Evolutionary conservation across 106 monocot species (phyloP), one percentile per base, ranked within the genome.

Genomic region (Dioscorea alata): DNA sequence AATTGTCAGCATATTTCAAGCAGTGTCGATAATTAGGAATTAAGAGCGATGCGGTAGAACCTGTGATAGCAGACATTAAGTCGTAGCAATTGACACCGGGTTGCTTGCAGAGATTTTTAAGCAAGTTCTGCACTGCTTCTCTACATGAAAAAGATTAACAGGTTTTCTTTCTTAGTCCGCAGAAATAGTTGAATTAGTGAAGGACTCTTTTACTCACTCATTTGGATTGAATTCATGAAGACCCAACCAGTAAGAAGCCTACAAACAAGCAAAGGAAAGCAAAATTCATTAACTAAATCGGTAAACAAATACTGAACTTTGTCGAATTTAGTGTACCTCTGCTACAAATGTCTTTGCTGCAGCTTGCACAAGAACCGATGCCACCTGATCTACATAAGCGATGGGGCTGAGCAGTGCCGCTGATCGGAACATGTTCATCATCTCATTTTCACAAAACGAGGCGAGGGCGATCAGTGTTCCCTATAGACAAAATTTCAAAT

Each of bases 381-480:
- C 42, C 48, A 80, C 63, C 6, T 73, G 34, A 6, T 65, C 16
- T 60, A 84, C 28, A 57, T 76, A 84, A 15, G 84, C 76, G 12
- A 84, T 77, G 7, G 84, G 84, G 56, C 80, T 66, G 32, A 84
- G 65, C 54, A 84, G 59, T 12, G 66, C 75, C 4, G 71, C 84
- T 8, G 84, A 80, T 18, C 73, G 69, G 23, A 80, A 19, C 50
- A 76, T 76, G 60, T 65, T 42, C 5, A 66, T 6, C 31, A 73
- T 15, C 19, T 66, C 51, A 23, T 32, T 49, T 59, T 76, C 23
- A 60, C 50, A 52, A 56, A 84, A 81, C 13, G 84, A 70, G 63
- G 84, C 84, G 19, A 80, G 59, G 13, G 58, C 80, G 5, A 80
- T 73, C 65, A 85, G 50, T 50, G 80, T 81, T 49, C 80, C 80